Base-by-base conservation (phyloP, 2,329 filamentous ascomycete species). In the Fusarium nurragi region DNA sequence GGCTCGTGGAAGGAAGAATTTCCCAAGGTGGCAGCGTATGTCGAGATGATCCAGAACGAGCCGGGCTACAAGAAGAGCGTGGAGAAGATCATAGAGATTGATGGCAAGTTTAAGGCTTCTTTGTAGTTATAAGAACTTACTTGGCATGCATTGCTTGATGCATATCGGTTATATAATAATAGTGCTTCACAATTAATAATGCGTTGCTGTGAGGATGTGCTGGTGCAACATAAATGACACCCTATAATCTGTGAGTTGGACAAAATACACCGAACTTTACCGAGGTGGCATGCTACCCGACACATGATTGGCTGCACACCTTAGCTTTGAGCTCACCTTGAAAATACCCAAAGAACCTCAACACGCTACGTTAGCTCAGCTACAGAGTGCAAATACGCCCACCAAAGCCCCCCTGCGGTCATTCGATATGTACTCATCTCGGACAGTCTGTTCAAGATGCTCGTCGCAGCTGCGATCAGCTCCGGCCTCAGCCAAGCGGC, bases 81-180 rank as follows among this genome's bases (percentile, higher is more conserved):
- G 43, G 77, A 79, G 60, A 83, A 81, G 77, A 79, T 86, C 47
- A 75, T 79, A 70, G 77, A 81, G 65, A 76, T 85, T 23, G 83
- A 85, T 59, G 81, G 80, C 18, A 71, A 73, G 23, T 77, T 75
- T 59, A 51, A 63, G 36, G 50, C 63, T 38, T 52, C 56, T 19
- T 22, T 67, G 59, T 64, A 45, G 52, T 30, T n/a, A 12, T 3
- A 4, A 19, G 19, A 25, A n/a, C n/a, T n/a, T n/a, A n/a, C n/a
- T n/a, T n/a, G n/a, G n/a, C n/a, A n/a, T n/a, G n/a, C n/a, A n/a
- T n/a, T n/a, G n/a, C n/a, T n/a, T n/a, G 16, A n/a, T 5, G n/a
- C 32, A 34, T 32, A n/a, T 34, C 16, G 16, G 16, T 34, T n/a
- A 34, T n/a, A 18, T 11, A n/a, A 34, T 34, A 8, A 34, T 34